A percentile compares a stretch with the other conserved stretches of the same genome.
phyloP scores from a whole-genome alignment of 768 basidiomycete genomes.

The Termitomyces sp. region DNA sequence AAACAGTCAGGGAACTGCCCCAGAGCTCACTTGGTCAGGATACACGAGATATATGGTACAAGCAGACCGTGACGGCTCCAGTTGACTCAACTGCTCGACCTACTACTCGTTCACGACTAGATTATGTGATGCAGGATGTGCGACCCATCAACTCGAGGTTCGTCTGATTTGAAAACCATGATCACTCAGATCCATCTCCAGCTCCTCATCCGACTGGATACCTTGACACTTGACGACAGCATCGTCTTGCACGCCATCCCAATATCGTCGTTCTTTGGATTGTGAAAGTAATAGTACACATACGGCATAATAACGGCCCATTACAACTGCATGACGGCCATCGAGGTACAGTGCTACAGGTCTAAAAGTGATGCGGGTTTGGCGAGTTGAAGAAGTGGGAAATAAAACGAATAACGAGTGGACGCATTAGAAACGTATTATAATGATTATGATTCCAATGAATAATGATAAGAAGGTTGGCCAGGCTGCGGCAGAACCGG shows the following conservation, averaged over 20 bases:
- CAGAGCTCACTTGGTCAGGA: no score
- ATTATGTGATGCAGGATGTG: no score
- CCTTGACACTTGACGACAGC: no score
- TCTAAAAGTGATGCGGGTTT: neutral
- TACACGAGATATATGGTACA: no score
- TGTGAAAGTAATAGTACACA: neutral
- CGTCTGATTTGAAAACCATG: no score
- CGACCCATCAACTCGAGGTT: no score
- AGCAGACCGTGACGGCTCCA: no score
- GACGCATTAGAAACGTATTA: neutral
- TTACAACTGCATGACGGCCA: neutral
- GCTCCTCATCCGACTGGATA: no score
- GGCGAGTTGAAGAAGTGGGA: neutral
- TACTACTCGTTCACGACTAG: no score
- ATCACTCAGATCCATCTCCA: no score
- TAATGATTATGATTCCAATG: neutral
- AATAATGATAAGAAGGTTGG: slow-evolving; percentile 14
- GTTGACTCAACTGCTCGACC: no score
- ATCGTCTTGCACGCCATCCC: neutral
- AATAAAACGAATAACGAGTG: neutral
- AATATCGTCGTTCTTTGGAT: neutral
- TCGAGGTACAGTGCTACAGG: neutral
- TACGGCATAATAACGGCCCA: neutral
- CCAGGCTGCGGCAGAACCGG: slow-evolving; percentile 12
- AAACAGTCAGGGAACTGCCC: no score